Percentiles rank a stretch among this genome's conserved stretches.
These are phyloP conservation scores for Colletotrichum sojae DNA, from an alignment of 2,329 filamentous ascomycete genomes.

Conservation along the genomic window DNA sequence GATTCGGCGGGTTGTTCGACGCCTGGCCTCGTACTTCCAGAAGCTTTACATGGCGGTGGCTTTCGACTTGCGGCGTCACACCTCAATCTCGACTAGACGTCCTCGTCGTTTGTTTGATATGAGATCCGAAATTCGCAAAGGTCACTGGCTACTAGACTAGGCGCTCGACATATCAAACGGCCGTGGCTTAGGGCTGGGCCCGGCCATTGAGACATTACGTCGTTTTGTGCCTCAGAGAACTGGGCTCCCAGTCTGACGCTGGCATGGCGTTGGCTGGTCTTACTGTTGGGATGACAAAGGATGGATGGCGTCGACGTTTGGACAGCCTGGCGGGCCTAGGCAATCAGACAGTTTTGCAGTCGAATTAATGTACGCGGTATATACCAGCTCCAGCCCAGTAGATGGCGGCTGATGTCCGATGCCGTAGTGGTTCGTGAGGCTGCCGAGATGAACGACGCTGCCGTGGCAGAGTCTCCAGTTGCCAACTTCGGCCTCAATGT, in stretches of 20 bases:
- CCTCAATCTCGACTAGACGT: neutral
- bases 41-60: slow-evolving; percentile 3
- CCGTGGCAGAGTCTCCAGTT: slow-evolving; percentile 16
- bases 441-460: slow-evolving; percentile 32
- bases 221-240: slow-evolving; percentile 22
- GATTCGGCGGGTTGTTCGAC: neutral
- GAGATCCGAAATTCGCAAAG: slow-evolving; percentile 4
- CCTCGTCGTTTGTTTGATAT: slow-evolving; percentile 14
- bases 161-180: slow-evolving; percentile 24
- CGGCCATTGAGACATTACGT: slow-evolving; percentile 30
- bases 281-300: slow-evolving; percentile 9
- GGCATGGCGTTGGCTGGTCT: slow-evolving; percentile 9
- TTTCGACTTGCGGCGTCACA: neutral
- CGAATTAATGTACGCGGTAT: neutral
- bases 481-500: slow-evolving; percentile 14
- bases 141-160: neutral
- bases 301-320: neutral
- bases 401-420: slow-evolving; percentile 18
- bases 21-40: slow-evolving; percentile 1
- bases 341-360: slow-evolving; percentile 18
- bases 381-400: slow-evolving; percentile 7
- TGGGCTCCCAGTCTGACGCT: slow-evolving; percentile 4
- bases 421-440: slow-evolving; percentile 24
- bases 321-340: neutral
- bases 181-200: slow-evolving; percentile 34